These are phyloP conservation scores for Shiraia sp. DNA, from an alignment of 2,329 filamentous ascomycete species.

Conservation along the genomic window DNA sequence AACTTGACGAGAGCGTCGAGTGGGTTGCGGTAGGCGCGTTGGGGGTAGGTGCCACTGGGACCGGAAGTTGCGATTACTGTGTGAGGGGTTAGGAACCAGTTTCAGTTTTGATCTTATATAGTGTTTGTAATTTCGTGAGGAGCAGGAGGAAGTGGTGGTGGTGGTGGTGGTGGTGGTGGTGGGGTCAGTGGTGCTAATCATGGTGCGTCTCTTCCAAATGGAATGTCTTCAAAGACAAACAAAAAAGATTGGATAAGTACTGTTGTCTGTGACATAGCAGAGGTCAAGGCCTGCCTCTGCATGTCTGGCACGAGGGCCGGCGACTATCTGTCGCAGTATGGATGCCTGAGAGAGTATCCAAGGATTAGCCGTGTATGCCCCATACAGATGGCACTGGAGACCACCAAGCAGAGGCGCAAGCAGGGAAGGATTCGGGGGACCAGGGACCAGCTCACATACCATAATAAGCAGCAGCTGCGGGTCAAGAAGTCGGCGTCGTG, in stretches of 20 bases:
- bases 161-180: constrained; percentile 47
- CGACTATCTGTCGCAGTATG: constrained; percentile 86
- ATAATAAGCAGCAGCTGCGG: too few species aligned
- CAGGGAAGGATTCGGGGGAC: too few species aligned
- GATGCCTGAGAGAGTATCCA: constrained; percentile 34
- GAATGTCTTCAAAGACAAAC: constrained; percentile 38
- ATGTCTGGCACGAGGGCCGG: constrained; percentile 81
- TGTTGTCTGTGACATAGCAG: constrained; percentile 90
- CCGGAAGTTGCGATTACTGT: constrained; percentile 76
- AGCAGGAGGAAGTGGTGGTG: too few species aligned
- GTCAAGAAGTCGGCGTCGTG: too few species aligned
- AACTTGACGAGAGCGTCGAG: constrained; percentile 85
- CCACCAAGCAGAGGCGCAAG: too few species aligned
- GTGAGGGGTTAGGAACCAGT: constrained; percentile 43
- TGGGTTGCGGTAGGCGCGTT: constrained; percentile 91
- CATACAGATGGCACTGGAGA: too few species aligned
- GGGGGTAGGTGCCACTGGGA: constrained; percentile 84
- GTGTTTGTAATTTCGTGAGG: too few species aligned
- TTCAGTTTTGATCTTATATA: too few species aligned
- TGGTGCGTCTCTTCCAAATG: not conserved
- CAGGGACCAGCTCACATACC: too few species aligned
- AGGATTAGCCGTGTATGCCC: too few species aligned
- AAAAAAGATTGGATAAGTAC: constrained; percentile 32
- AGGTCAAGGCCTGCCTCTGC: constrained; percentile 88
- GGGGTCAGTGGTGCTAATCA: constrained; percentile 23